Evolutionary conservation across 768 basidiomycete genomes (phyloP), one percentile per base, ranked within the genome.

Genomic region (Cystobasidium ongulense): DNA sequence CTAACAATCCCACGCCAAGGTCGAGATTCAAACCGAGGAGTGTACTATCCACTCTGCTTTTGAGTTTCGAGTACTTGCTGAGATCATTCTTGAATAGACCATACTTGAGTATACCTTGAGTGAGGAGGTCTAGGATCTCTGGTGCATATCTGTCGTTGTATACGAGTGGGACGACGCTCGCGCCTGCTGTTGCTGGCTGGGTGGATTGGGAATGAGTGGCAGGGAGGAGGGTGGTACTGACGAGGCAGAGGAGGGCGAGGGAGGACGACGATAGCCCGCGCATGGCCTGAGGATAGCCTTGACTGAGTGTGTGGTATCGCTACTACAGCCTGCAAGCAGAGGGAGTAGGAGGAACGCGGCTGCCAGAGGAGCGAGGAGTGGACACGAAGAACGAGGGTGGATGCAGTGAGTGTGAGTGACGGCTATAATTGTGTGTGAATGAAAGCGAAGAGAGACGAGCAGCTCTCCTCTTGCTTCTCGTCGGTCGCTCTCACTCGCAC

Each of bases 21-120:
- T 52, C 65, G 27, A 67, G 38, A 4, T 52, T 52, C 21, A 67
- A 31, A 8, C 53, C 68, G 10, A 25, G 53, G 25, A 71, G 33
- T 11, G 33, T 52, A 33, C 7, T 3, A n/a, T 39, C 25, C 3
- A 59, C 21, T 43, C 63, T 11, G 7, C 29, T 7, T 13, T 43
- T 11, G 5, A 38, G 18, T 43, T 38, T 29, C 7, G 39, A 17
- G 23, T 39, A n/a, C 23, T 23, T 50, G 41, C 23, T 67, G 65
- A 39, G 41, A 33, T 52, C 39, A 15, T n/a, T 50, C 4, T n/a
- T 21, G 41, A 46, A 61, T 29, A 71, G 23, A 27, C 68, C 68
- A 54, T 54, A 71, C 39, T 71, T 71, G 68, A 71, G 68, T 29
- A 46, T 39, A 17, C 29, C 53, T 17, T 36, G 27, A 31, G 36